Evolutionary conservation across 768 basidiomycete genomes (phyloP).

Genomic region (Suillus spraguei): DNA sequence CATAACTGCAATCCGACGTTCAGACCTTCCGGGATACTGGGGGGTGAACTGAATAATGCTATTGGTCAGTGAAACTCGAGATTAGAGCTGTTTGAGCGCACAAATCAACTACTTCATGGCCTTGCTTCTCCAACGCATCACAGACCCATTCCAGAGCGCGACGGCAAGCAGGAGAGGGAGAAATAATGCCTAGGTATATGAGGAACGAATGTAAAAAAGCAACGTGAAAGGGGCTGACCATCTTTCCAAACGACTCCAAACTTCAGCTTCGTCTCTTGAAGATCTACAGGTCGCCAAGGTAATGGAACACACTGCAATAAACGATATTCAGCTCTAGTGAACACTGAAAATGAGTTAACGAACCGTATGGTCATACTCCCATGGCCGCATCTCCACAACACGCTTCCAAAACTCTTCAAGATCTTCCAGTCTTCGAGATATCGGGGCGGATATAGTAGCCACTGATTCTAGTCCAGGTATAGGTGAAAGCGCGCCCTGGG

Average conservation of each 20-base stretch:
- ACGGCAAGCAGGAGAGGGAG: conserved; percentile 42
- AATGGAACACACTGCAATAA: conserved; percentile 41
- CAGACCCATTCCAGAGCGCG: conserved; percentile 39
- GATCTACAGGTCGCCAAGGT: conserved; percentile 42
- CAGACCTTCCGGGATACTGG: conserved; percentile 52
- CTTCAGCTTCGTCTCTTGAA: conserved; percentile 36
- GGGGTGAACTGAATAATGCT: conserved; percentile 38
- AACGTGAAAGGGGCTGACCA: conserved; percentile 29
- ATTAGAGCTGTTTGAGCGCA: conserved; percentile 19
- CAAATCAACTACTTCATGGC: conserved; percentile 45
- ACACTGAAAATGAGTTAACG: conserved; percentile 10
- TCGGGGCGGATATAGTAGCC: conserved; percentile 39
- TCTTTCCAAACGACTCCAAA: conserved; percentile 46
- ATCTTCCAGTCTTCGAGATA: conserved; percentile 44
- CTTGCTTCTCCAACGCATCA: conserved; percentile 37
- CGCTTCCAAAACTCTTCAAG: conserved; percentile 46
- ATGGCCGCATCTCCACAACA: conserved; percentile 42
- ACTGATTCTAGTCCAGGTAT: conserved; percentile 43
- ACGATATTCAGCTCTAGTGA: background rate
- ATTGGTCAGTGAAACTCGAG: background rate
- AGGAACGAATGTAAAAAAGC: background rate
- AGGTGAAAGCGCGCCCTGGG: conserved; percentile 31
- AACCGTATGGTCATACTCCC: conserved; percentile 47
- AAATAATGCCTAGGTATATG: conserved; percentile 32
- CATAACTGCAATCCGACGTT: conserved; percentile 54